Evolutionary conservation across 73 alveolate genomes (phyloP).

Genomic region (Symbiodinium natans): DNA sequence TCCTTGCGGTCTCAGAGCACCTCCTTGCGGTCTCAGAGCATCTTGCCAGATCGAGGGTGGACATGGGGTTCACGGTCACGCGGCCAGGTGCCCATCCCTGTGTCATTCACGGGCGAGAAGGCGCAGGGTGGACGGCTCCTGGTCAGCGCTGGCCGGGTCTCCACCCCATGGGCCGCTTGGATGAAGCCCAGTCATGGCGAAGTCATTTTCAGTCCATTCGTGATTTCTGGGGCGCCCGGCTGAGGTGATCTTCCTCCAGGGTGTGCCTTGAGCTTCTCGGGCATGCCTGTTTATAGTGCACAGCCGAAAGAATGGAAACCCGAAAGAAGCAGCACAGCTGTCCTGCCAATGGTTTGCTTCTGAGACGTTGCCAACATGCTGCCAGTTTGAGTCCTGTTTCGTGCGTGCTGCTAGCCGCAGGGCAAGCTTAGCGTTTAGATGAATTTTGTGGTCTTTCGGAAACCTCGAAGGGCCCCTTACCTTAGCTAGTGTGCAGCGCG

Average conservation of each 20-base stretch:
- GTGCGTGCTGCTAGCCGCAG: neutral
- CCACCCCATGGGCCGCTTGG: conserved; percentile 63
- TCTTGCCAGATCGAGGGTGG: neutral
- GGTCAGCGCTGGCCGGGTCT: conserved; percentile 57
- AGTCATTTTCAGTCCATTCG: neutral
- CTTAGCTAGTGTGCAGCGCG: conserved; percentile 11
- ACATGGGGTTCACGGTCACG: neutral
- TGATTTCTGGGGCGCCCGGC: neutral
- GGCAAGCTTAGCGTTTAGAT: neutral
- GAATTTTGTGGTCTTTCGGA: conserved; percentile 8
- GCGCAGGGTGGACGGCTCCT: conserved; percentile 43
- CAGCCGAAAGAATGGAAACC: neutral
- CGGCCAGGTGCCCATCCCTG: conserved; percentile 56
- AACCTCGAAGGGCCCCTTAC: conserved; percentile 5
- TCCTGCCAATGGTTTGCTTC: neutral
- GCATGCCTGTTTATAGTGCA: neutral
- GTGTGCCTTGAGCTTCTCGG: conserved; percentile 12
- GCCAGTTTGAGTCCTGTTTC: too few species aligned
- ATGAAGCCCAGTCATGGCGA: neutral
- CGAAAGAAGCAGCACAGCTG: neutral
- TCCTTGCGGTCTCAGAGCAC: neutral
- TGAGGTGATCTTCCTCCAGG: conserved; percentile 82
- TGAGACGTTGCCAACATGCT: neutral
- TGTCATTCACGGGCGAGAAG: conserved; percentile 56
- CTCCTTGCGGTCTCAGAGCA: neutral